A percentile compares a stretch with the other conserved stretches of the same genome.
Conservation (phyloP, 1,284 basidiomycete species). For the Malassezia caprae region DNA sequence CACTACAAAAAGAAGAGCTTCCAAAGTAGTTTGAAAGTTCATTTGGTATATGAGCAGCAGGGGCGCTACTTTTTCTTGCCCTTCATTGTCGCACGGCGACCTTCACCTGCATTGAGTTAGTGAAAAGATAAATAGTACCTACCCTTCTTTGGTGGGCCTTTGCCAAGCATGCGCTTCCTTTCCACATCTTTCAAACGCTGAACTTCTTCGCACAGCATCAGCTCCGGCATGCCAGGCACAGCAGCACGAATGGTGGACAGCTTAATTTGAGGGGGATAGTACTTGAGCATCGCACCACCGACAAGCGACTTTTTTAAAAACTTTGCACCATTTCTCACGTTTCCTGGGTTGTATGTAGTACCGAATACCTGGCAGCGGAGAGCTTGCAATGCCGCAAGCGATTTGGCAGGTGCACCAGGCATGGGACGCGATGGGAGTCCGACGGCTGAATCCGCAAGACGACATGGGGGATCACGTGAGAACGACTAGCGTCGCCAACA, state of each 20-base stretch:
- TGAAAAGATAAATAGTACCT: conserved; percentile 16
- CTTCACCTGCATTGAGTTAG: conserved; percentile 28
- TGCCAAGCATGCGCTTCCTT: conserved; percentile 38
- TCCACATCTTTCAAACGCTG: conserved; percentile 37
- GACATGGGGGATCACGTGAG: background rate
- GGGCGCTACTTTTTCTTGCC: conserved; percentile 32
- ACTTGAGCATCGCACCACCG: conserved; percentile 38
- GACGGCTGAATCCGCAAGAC: background rate
- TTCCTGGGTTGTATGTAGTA: conserved; percentile 28
- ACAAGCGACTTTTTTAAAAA: conserved; percentile 31
- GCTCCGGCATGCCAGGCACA: conserved; percentile 17
- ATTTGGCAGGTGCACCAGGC: conserved; percentile 22
- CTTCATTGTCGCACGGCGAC: conserved; percentile 44
- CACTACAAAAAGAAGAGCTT: background rate
- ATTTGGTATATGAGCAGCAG: background rate
- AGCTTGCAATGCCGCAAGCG: conserved; percentile 26
- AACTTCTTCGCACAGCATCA: conserved; percentile 25
- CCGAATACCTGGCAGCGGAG: conserved; percentile 33
- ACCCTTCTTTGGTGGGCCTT: conserved; percentile 48
- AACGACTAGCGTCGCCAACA: background rate
- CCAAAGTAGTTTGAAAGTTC: background rate
- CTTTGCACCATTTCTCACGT: conserved; percentile 37
- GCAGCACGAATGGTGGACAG: conserved; percentile 21
- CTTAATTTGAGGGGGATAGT: conserved; percentile 41
- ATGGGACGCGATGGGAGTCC: conserved; percentile 4